phyloP scores from a whole-genome alignment of 805 yeast species.

The Lipomyces yamanashiensis region DNA sequence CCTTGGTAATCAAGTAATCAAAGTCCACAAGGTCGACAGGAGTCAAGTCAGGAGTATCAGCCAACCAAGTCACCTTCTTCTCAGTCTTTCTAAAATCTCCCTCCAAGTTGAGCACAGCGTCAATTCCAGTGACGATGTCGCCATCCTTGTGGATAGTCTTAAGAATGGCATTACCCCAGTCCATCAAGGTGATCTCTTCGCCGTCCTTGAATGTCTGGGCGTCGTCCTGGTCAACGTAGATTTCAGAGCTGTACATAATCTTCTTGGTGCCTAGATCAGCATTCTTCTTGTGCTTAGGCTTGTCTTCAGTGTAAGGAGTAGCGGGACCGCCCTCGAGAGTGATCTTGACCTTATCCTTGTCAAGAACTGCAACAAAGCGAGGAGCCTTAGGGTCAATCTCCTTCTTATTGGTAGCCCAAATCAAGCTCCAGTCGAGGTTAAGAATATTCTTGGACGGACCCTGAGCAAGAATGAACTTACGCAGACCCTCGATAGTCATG shows the following conservation, averaged over 20 bases:
- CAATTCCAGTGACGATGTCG: slow-evolving; percentile 60
- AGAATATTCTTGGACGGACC: slow-evolving; percentile 98
- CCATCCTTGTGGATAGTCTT: slow-evolving; percentile 70
- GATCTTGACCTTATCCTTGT: slow-evolving; percentile 66
- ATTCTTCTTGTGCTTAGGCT: slow-evolving; percentile 94
- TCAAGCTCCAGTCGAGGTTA: slow-evolving; percentile 95
- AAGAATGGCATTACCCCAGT: slow-evolving; percentile 94
- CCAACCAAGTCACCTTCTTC: slow-evolving; percentile 93
- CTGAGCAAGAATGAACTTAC: slow-evolving; percentile 90
- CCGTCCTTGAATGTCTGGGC: slow-evolving; percentile 73
- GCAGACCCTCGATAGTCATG: slow-evolving; percentile 97
- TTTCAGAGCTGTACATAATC: slow-evolving; percentile 65
- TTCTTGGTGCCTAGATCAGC: slow-evolving; percentile 85
- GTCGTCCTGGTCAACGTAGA: slow-evolving; percentile 86
- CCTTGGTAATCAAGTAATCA: slow-evolving; percentile 93
- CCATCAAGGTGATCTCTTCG: slow-evolving; percentile 97
- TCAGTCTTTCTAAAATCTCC: slow-evolving; percentile 98
- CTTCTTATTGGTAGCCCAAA: slow-evolving; percentile 98
- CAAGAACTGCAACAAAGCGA: slow-evolving; percentile 82
- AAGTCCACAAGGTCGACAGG: slow-evolving; percentile 84
- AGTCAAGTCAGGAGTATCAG: slow-evolving; percentile 73
- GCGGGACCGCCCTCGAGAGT: slow-evolving; percentile 69
- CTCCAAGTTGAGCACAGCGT: slow-evolving; percentile 82
- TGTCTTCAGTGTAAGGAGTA: slow-evolving; percentile 64
- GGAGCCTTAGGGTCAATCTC: slow-evolving; percentile 97